These are phyloP conservation scores for Wallacemonas sp. DNA, from an alignment of 208 protist species.

Conservation along the genomic window DNA sequence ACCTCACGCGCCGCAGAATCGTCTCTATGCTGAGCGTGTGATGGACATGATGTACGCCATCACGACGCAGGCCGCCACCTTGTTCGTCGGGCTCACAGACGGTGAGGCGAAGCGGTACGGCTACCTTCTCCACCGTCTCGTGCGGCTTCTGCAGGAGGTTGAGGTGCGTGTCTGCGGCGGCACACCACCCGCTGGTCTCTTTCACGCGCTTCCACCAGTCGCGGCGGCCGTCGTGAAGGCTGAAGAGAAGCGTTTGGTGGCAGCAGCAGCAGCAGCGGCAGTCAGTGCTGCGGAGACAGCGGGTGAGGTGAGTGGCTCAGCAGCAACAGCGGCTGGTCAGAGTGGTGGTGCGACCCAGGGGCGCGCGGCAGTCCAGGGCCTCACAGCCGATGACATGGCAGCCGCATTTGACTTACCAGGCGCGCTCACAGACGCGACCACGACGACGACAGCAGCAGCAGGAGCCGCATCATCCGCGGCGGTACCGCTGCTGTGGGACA, in stretches of 20 bases:
- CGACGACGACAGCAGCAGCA: too few relatives aligned
- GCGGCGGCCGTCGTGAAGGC: neutral
- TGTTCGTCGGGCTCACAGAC: slow-evolving; percentile 75
- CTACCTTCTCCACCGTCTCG: slow-evolving; percentile 40
- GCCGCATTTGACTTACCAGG: slow-evolving; percentile 1
- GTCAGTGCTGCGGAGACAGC: too few relatives aligned
- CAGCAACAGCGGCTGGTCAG: neutral
- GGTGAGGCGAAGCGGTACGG: slow-evolving; percentile 75
- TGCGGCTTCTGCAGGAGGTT: slow-evolving; percentile 17
- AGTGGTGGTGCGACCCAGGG: neutral
- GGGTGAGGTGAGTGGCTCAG: neutral
- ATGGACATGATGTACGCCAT: slow-evolving; percentile 55
- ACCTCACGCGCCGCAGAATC: neutral
- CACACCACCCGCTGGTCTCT: slow-evolving; percentile 1
- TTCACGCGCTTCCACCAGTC: slow-evolving; percentile 1
- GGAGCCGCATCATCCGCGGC: too few relatives aligned
- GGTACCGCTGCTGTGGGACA: too few relatives aligned
- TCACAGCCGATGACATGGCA: neutral
- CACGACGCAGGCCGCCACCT: slow-evolving; percentile 47
- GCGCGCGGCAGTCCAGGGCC: neutral
- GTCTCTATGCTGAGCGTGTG: slow-evolving; percentile 15
- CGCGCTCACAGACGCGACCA: neutral
- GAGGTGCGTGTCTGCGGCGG: slow-evolving; percentile 18
- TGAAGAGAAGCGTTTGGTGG: neutral
- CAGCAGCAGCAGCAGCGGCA: neutral